Evolutionary conservation across 208 protist genomes (phyloP).

Genomic region (Dictyostelium gargantuum): DNA sequence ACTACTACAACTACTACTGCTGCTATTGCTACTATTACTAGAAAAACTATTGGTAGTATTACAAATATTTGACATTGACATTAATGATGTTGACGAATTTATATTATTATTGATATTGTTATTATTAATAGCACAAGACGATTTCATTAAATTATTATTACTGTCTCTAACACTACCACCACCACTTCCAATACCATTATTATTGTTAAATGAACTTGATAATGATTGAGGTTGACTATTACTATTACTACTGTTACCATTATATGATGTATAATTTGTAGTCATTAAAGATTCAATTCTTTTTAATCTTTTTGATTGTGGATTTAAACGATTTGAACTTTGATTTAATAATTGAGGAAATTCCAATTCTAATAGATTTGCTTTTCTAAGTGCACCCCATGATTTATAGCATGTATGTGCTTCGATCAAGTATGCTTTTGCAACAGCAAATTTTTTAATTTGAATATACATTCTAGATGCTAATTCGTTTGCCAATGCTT

Average conservation of each 20-base stretch:
- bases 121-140: no score
- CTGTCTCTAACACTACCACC: no score
- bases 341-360: background rate
- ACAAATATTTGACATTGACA: background rate
- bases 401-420: conserved; percentile 13
- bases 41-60: background rate
- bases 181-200: no score
- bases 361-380: background rate
- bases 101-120: background rate
- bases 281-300: background rate
- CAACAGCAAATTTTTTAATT: conserved; percentile 5
- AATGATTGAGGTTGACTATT: background rate
- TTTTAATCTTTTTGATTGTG: background rate
- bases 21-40: background rate
- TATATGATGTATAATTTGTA: background rate
- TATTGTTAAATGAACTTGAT: background rate
- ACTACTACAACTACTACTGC: background rate
- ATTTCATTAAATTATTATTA: no score
- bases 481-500: conserved; percentile 40
- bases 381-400: conserved; percentile 3
- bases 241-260: background rate
- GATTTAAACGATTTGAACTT: background rate
- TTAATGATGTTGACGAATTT: background rate
- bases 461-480: background rate
- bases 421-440: conserved; percentile 12